Conservation (phyloP, 2,329 filamentous ascomycete genomes). For the Mollisiaceae sp. region DNA sequence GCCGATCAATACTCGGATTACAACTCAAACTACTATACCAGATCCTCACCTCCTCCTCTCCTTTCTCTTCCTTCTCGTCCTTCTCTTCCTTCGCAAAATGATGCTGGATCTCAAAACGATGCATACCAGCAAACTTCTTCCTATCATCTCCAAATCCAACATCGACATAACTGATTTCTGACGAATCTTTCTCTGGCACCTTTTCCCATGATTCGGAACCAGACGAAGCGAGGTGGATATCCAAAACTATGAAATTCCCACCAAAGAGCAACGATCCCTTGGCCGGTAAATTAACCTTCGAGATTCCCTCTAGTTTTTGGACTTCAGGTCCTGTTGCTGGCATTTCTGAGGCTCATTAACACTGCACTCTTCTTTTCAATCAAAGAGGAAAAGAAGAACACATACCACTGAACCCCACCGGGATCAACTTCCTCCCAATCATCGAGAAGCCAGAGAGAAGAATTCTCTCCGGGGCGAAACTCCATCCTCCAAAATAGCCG, state of each 20-base stretch:
- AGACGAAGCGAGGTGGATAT: slow-evolving; percentile 6
- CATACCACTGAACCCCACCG: slow-evolving; percentile 21
- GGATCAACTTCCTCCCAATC: slow-evolving; percentile 20
- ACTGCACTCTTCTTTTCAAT: neutral
- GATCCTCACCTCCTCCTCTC: slow-evolving; percentile 7
- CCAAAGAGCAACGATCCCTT: slow-evolving; percentile 20
- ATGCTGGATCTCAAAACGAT: slow-evolving; percentile 25
- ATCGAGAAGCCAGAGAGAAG: slow-evolving; percentile 10
- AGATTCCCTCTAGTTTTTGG: neutral
- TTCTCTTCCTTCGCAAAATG: neutral
- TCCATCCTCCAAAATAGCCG: slow-evolving; percentile 32
- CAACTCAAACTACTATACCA: slow-evolving; percentile 22
- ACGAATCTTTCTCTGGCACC: neutral
- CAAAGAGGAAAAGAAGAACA: neutral
- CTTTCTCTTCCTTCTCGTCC: neutral
- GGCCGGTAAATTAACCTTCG: slow-evolving; percentile 11
- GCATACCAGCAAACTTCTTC: slow-evolving; percentile 27
- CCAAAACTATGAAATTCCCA: slow-evolving; percentile 30
- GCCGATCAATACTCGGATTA: slow-evolving; percentile 18
- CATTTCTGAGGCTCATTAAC: neutral
- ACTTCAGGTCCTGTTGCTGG: neutral
- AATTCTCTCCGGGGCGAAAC: slow-evolving; percentile 25
- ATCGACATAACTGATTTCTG: slow-evolving; percentile 25
- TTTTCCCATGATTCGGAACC: too few relatives aligned
- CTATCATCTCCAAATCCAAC: slow-evolving; percentile 29